Conservation (phyloP, 305 asterid species). For the Petunia hybrid region DNA sequence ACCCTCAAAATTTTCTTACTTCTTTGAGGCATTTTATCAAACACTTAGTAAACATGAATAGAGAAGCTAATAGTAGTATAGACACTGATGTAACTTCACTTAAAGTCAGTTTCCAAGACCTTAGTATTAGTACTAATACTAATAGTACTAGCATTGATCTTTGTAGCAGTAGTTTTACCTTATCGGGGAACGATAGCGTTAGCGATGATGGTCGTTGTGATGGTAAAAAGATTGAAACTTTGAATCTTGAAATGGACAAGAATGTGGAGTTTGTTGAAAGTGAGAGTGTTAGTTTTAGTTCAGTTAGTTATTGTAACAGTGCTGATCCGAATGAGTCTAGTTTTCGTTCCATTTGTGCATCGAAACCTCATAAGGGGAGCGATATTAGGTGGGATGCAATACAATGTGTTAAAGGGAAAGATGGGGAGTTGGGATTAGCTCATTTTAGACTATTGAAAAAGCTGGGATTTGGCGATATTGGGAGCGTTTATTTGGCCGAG, state of each 20-base stretch:
- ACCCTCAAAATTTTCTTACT: conserved; percentile 18
- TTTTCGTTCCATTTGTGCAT: conserved; percentile 61
- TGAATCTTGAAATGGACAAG: conserved; percentile 38
- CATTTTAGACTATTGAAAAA: conserved; percentile 91
- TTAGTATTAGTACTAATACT: conserved; percentile 35
- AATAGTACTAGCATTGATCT: conserved; percentile 61
- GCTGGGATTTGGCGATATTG: conserved; percentile 96
- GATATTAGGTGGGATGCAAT: conserved; percentile 89
- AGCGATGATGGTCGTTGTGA: conserved; percentile 52
- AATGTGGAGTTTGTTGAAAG: conserved; percentile 55
- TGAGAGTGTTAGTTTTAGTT: conserved; percentile 66
- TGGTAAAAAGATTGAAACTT: conserved; percentile 48
- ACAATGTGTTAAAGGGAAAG: conserved; percentile 61
- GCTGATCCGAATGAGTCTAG: conserved; percentile 65
- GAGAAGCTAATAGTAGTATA: conserved; percentile 38
- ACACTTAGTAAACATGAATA: conserved; percentile 59
- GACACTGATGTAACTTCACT: conserved; percentile 47
- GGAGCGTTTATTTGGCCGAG: conserved; percentile 96
- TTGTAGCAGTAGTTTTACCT: conserved; percentile 60
- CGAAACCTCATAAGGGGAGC: conserved; percentile 90
- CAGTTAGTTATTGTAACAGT: conserved; percentile 52
- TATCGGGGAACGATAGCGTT: conserved; percentile 52
- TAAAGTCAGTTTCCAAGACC: conserved; percentile 52
- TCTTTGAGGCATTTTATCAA: conserved; percentile 59
- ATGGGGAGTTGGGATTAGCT: conserved; percentile 81